Base-by-base conservation (phyloP, 106 monocot genomes). In the Dendrobium huoshanense region DNA sequence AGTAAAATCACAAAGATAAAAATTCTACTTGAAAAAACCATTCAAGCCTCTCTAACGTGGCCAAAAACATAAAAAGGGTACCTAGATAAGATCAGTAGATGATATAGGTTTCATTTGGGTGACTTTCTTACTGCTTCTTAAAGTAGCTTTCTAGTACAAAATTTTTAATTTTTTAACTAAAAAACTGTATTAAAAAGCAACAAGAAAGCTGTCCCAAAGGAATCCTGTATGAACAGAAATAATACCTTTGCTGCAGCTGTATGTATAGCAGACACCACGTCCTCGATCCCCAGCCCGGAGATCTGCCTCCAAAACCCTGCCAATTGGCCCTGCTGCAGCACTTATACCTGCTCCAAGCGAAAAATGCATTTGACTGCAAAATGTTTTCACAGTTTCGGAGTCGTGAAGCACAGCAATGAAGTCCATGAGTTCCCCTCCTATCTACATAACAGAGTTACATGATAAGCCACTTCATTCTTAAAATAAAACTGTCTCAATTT, bases 191-290 rank as follows among this genome's bases (percentile, higher is more conserved):
- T 31, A 31, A 31, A 31, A 31, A 31, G 31, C 31, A 31, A 31
- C 31, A 31, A 31, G 31, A 31, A 31, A 31, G 31, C 31, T 31
- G 31, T 31, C 31, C 1, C 1, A 31, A 31, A 31, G 31, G 1
- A 31, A 31, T 31, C 31, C 41, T 73, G 73, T 41, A 24, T 75
- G 75, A 45, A 24, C 15, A 75, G 17, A 8, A 82, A 9, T 49
- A 17, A 67, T 88, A 95, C 95, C 95, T 91, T 95, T 95, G 83
- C 95, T 92, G 73, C 90, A 92, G 73, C 95, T 95, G 78, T 95
- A 95, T 18, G 95, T 92, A 72, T 95, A 95, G 78, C 95, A 91
- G 72, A 90, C 77, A 22, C 95, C 95, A 67, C 88, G 86, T 15
- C 92, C 95, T 79, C 83, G 84, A 45, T 92, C 86, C 64, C 95